Base-by-base conservation (phyloP, 495 filamentous ascomycete species). In the Sordaria brevicollis region DNA sequence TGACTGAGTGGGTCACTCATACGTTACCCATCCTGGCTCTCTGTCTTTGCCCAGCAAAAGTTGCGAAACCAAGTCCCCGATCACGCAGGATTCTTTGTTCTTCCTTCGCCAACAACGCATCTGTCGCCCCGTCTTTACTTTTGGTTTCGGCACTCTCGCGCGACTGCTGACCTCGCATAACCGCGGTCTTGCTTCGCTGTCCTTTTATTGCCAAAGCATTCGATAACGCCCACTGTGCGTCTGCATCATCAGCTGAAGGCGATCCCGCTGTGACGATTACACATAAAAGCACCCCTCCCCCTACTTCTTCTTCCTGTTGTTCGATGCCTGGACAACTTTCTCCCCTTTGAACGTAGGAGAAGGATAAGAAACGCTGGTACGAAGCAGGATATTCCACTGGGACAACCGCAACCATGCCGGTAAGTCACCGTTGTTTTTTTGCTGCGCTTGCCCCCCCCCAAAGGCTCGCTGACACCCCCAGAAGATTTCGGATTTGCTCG, bases 401-500 rank as follows among this genome's bases (percentile, higher is more conserved):
- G 38, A 67, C 54, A 67, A 31, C 43, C 29, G 67, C 41, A 57
- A 75, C 67, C 62, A 79, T 78, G 78, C 71, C 75, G 68, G 78
- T 79, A 68, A 54, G 76, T 74, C 15, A 15, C 19, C 15, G 35
- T 57, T 9, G 3, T 9, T 25, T 38, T 54, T 69, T 68, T 1
- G 13, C 21, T 62, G 29, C 62, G 38, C 8, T 10, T 33, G 17
- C 35, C 29, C 19, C 35, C 35, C 29, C 19, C 35, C 17, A 41
- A 65, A 31, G 67, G 43, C 65, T 69, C 65, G 67, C 71, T 73
- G 68, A 75, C 68, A 38, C 35, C 38, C 34, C 66, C 41, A n/a
- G 41, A 67, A 84, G 84, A 87, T 88, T 71, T 73, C 79, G 35
- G 86, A 88, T 57, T 79, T 88, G 36, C 81, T 88, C 39, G 86